A percentile compares a stretch with the other conserved stretches of the same genome.
phyloP scores from a whole-genome alignment of 1,284 basidiomycete species.

The Moniliella sp. region DNA sequence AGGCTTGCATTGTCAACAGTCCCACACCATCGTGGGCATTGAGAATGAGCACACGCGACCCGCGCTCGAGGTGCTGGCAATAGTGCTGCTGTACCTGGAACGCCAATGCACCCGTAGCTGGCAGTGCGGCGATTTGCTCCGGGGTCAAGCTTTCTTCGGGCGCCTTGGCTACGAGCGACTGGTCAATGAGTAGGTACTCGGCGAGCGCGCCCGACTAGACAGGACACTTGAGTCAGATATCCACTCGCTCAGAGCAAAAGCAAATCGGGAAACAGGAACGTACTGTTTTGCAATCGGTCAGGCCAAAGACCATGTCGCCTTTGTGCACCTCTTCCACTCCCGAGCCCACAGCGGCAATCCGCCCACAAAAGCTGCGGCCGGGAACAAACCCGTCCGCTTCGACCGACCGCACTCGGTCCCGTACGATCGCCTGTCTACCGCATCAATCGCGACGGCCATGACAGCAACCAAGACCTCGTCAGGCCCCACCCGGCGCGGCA shows the following conservation, averaged over 20 bases:
- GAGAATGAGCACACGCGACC: conserved; percentile 33
- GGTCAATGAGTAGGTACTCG: conserved; percentile 33
- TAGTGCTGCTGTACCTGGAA: conserved; percentile 34
- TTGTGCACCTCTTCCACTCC: conserved; percentile 31
- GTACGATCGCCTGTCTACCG: conserved; percentile 25
- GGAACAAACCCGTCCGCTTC: conserved; percentile 34
- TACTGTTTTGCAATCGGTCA: conserved; percentile 25
- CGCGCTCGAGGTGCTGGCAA: conserved; percentile 29
- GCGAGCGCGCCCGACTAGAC: conserved; percentile 33
- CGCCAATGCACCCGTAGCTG: conserved; percentile 33
- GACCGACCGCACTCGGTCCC: conserved; percentile 27
- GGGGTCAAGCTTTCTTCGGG: conserved; percentile 28
- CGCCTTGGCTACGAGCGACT: conserved; percentile 33
- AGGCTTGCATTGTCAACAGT: conserved; percentile 34
- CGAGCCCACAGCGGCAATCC: conserved; percentile 35
- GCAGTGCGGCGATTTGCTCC: conserved; percentile 35
- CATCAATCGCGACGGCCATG: conserved; percentile 35
- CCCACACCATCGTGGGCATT: conserved; percentile 36
- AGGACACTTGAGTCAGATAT: neutral
- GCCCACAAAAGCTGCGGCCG: conserved; percentile 35
- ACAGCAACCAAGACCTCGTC: conserved; percentile 35
- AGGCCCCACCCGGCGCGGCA: conserved; percentile 31
- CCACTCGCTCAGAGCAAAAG: neutral
- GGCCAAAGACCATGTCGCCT: conserved; percentile 36
- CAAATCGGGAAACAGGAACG: neutral